phyloP scores from a whole-genome alignment of 345 rosid genomes.

The Salix exigua region DNA sequence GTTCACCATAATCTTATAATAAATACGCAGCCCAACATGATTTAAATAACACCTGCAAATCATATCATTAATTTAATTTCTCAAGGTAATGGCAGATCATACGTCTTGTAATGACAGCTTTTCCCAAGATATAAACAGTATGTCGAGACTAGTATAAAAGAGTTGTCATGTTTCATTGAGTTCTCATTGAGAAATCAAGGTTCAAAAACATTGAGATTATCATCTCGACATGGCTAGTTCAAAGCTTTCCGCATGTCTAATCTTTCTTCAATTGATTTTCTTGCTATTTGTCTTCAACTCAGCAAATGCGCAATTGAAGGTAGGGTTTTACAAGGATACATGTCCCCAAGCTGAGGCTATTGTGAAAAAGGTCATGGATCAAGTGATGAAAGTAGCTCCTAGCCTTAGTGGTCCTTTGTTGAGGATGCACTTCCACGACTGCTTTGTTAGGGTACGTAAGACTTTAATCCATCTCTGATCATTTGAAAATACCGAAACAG shows the following conservation, averaged over 20 bases:
- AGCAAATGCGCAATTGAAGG: conserved; percentile 40
- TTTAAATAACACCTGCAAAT: neutral
- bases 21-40: neutral
- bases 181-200: neutral
- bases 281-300: conserved; percentile 21
- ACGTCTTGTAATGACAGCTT: conserved; percentile 1
- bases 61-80: neutral
- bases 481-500: neutral
- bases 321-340: conserved; percentile 48
- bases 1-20: neutral
- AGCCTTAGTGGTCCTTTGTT: conserved; percentile 56
- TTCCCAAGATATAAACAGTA: neutral
- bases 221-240: conserved; percentile 25
- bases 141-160: conserved; percentile 9
- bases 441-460: conserved; percentile 56
- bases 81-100: neutral
- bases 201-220: neutral
- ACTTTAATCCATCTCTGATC: neutral
- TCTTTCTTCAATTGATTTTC: conserved; percentile 19
- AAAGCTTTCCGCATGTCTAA: conserved; percentile 24
- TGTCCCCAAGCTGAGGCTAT: conserved; percentile 52
- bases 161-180: neutral
- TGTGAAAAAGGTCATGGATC: conserved; percentile 24
- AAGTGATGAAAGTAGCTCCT: conserved; percentile 38
- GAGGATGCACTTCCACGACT: conserved; percentile 80